phyloP scores from a whole-genome alignment of 2,329 filamentous ascomycete genomes.

The Trichophyton equinum region DNA sequence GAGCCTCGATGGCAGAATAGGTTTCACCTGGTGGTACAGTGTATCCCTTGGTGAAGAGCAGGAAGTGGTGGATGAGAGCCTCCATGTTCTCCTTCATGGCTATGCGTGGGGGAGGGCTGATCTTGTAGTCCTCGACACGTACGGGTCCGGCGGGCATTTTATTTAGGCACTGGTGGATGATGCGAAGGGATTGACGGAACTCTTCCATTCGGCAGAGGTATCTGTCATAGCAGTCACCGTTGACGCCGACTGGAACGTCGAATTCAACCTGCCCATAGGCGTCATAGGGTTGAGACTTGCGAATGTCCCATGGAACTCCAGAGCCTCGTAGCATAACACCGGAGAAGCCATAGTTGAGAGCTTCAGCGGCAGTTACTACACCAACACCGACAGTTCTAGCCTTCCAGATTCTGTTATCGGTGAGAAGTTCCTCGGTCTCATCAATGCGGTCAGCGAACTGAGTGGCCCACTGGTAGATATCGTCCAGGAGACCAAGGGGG shows the following conservation, averaged over 20 bases:
- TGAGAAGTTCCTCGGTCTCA: slow-evolving; percentile 96
- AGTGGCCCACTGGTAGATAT: slow-evolving; percentile 99
- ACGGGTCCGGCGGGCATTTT: slow-evolving; percentile 94
- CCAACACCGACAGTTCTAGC: slow-evolving; percentile 82
- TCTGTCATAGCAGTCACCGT: slow-evolving; percentile 98
- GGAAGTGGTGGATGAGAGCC: slow-evolving; percentile 96
- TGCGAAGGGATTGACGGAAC: slow-evolving; percentile 94
- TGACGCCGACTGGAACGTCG: slow-evolving; percentile 88
- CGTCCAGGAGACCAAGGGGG: slow-evolving; percentile 83
- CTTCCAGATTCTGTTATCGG: slow-evolving; percentile 99
- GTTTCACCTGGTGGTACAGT: slow-evolving; percentile 94
- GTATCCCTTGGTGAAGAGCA: slow-evolving; percentile 98
- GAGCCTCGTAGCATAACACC: slow-evolving; percentile 97
- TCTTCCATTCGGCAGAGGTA: slow-evolving; percentile 99
- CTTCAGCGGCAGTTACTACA: slow-evolving; percentile 80
- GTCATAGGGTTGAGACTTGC: slow-evolving; percentile 94
- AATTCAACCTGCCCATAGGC: slow-evolving; percentile 98
- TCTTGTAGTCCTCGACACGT: slow-evolving; percentile 97
- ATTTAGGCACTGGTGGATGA: slow-evolving; percentile 98
- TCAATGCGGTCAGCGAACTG: slow-evolving; percentile 98
- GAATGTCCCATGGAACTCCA: slow-evolving; percentile 89
- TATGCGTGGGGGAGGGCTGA: slow-evolving; percentile 83
- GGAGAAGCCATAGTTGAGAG: slow-evolving; percentile 92
- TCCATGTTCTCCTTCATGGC: slow-evolving; percentile 99
- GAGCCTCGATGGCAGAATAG: slow-evolving; percentile 96